Conservation (phyloP, 2,329 filamentous ascomycete genomes). For the Sarocladiaceae sp. region DNA sequence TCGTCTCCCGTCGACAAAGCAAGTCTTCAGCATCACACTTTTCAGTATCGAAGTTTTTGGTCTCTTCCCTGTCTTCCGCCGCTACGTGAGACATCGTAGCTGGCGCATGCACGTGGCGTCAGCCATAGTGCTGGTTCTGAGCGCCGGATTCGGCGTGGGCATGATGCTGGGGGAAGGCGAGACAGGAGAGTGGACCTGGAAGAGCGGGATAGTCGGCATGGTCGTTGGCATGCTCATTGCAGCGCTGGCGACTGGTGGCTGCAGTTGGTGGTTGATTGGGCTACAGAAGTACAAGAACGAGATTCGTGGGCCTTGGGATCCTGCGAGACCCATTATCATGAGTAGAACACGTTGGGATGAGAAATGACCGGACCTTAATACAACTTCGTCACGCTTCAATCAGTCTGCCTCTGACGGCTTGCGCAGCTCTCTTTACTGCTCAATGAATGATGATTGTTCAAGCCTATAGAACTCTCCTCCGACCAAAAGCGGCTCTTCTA, state of each 20-base stretch:
- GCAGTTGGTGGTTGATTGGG: conserved; percentile 97
- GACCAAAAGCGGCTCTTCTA: too few relatives aligned
- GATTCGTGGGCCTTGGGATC: conserved; percentile 97
- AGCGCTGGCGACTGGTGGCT: conserved; percentile 80
- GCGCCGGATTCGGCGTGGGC: conserved; percentile 75
- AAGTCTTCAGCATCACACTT: conserved; percentile 91
- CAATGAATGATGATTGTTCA: too few relatives aligned
- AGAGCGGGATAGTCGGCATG: conserved; percentile 63
- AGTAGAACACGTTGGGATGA: conserved; percentile 54
- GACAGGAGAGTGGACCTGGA: conserved; percentile 43
- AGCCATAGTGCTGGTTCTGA: conserved; percentile 71
- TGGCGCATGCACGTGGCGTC: conserved; percentile 77
- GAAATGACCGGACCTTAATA: conserved; percentile 3
- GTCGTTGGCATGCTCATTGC: conserved; percentile 71
- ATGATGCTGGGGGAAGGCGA: conserved; percentile 47
- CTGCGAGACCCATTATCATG: conserved; percentile 81
- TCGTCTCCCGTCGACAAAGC: conserved; percentile 80
- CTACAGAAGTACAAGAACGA: conserved; percentile 99
- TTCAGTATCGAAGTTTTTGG: conserved; percentile 98
- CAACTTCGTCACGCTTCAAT: neutral
- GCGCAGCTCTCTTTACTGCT: too few relatives aligned
- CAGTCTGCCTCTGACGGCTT: neutral
- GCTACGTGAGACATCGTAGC: conserved; percentile 76
- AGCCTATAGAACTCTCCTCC: too few relatives aligned
- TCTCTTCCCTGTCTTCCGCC: conserved; percentile 93